phyloP scores from a whole-genome alignment of 805 yeast species.

The Clavispora carvajalis region DNA sequence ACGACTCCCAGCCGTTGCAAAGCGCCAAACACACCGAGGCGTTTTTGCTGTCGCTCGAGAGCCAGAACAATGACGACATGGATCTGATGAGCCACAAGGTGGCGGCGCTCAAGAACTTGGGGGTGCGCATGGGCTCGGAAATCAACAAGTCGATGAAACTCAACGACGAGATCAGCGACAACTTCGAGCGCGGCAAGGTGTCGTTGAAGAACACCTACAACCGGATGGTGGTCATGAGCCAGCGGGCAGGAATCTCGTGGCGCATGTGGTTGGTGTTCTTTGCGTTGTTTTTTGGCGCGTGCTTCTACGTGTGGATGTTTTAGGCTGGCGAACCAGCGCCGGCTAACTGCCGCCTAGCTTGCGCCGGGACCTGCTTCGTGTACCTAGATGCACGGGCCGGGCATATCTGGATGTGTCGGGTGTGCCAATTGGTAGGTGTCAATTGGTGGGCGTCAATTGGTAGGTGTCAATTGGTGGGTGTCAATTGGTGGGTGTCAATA shows the following conservation, averaged over 20 bases:
- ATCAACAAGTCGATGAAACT: constrained; percentile 37
- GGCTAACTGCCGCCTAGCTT: too few relatives aligned
- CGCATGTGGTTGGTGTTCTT: constrained; percentile 41
- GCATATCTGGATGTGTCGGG: too few relatives aligned
- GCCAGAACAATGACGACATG: constrained; percentile 39
- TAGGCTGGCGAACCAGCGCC: constrained; percentile 4
- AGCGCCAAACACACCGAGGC: constrained; percentile 39
- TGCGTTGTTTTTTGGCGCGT: constrained; percentile 30
- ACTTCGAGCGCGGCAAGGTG: constrained; percentile 35
- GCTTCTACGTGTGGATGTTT: constrained; percentile 38
- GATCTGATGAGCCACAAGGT: constrained; percentile 39
- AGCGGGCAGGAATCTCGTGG: constrained; percentile 42
- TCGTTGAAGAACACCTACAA: constrained; percentile 39
- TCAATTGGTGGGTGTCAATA: too few relatives aligned
- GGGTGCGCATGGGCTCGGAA: constrained; percentile 39
- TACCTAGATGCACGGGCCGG: too few relatives aligned
- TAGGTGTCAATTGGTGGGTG: too few relatives aligned
- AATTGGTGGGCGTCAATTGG: too few relatives aligned
- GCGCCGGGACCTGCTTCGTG: too few relatives aligned
- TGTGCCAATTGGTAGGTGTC: too few relatives aligned
- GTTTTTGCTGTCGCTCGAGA: constrained; percentile 38
- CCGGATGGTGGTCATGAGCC: constrained; percentile 41
- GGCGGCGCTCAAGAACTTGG: constrained; percentile 36
- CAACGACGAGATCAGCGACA: constrained; percentile 37
- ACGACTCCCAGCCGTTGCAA: constrained; percentile 24